Conservation (phyloP, 148 eudicot genomes). For the Bassia scoparia region DNA sequence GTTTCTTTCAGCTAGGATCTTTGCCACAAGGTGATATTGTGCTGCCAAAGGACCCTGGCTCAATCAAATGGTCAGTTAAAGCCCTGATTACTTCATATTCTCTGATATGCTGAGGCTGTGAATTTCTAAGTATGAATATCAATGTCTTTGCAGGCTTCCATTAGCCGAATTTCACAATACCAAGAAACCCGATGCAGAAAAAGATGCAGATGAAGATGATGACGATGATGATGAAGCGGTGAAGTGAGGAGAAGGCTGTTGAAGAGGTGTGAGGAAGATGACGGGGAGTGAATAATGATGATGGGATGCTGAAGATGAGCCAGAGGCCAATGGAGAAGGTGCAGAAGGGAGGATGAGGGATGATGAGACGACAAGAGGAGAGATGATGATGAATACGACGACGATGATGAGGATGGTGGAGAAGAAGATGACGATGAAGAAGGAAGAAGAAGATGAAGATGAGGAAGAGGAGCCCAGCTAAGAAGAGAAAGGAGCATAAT, state of each 20-base stretch:
- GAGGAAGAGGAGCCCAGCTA: slow-evolving; percentile 37
- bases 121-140: background rate
- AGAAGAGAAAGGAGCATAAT: slow-evolving; percentile 41
- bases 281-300: slow-evolving; percentile 32
- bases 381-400: slow-evolving; percentile 22
- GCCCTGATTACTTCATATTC: background rate
- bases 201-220: slow-evolving; percentile 35
- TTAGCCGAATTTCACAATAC: slow-evolving; percentile 16
- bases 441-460: slow-evolving; percentile 28
- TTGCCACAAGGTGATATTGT: slow-evolving; percentile 27
- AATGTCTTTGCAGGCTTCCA: slow-evolving; percentile 22
- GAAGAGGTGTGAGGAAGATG: slow-evolving; percentile 29
- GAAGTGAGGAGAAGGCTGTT: slow-evolving; percentile 20
- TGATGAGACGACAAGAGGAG: slow-evolving; percentile 26
- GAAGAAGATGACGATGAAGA: slow-evolving; percentile 29
- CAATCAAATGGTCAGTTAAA: slow-evolving; percentile 30
- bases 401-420: slow-evolving; percentile 26
- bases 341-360: slow-evolving; percentile 34
- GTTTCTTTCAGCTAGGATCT: slow-evolving; percentile 30
- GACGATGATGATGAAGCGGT: slow-evolving; percentile 27
- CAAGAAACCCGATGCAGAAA: slow-evolving; percentile 29
- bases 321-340: slow-evolving; percentile 34
- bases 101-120: background rate
- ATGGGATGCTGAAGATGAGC: slow-evolving; percentile 31
- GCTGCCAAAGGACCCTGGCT: slow-evolving; percentile 30